Percentiles rank a stretch among this genome's conserved stretches.
Evolutionary conservation across 306 rosid species (phyloP).

Genomic region (Trichosanthes truncata): DNA sequence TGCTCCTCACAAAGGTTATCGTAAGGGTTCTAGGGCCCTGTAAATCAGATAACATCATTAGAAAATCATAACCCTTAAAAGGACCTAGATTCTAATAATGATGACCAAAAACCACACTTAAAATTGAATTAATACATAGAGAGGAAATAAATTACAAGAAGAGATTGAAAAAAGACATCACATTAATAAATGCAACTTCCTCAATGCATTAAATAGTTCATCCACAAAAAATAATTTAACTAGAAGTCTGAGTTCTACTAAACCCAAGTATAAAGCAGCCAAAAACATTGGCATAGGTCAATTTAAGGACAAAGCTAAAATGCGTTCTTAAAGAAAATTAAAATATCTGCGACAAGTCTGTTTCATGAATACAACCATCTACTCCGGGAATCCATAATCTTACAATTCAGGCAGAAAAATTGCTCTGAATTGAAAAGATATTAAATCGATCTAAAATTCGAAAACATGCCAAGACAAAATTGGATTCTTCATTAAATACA

Average conservation of each 20-base stretch:
- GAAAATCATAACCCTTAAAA: neutral
- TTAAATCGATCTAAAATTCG: neutral
- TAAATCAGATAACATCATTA: constrained; percentile 18
- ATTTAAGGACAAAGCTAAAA: neutral
- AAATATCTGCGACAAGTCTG: neutral
- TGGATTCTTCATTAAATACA: neutral
- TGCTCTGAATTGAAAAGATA: neutral
- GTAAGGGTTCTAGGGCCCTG: constrained; percentile 58
- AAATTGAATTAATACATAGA: neutral
- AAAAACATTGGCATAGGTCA: neutral
- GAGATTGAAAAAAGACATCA: neutral
- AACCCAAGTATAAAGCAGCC: neutral
- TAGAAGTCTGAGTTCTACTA: neutral
- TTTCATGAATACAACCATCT: neutral
- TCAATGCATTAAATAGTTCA: neutral
- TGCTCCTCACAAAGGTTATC: constrained; percentile 51
- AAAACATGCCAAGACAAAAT: neutral
- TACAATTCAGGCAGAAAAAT: neutral
- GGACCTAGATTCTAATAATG: neutral
- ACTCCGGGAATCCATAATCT: neutral
- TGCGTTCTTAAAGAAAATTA: neutral
- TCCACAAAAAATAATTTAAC: neutral
- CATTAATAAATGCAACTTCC: neutral
- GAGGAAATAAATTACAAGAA: neutral
- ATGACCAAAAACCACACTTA: neutral